Conservation (phyloP, 1,139 yeast species). For the Candida glucosophila region DNA sequence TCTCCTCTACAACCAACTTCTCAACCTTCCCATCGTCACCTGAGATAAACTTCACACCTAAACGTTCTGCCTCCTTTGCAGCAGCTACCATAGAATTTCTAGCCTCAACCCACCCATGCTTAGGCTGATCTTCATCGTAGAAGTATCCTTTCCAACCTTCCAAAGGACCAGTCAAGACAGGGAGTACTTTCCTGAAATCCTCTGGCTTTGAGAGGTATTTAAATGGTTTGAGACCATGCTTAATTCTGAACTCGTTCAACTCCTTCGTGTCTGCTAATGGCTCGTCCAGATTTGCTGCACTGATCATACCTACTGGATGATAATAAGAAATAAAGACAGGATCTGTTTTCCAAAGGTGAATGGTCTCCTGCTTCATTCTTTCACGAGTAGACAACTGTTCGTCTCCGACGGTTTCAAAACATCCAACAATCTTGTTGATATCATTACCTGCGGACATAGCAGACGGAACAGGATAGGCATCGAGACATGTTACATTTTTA, state of each 20-base stretch:
- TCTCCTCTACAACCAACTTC: conserved; percentile 3
- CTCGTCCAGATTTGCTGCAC: neutral
- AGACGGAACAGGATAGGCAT: conserved; percentile 5
- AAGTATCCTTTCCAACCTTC: conserved; percentile 2
- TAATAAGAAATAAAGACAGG: conserved; percentile 11
- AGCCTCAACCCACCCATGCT: conserved; percentile 18
- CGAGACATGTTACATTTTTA: conserved; percentile 9
- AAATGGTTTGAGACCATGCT: neutral
- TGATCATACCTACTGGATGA: conserved; percentile 7
- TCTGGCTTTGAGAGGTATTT: conserved; percentile 1
- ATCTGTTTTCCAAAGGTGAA: conserved; percentile 9
- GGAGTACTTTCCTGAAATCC: neutral
- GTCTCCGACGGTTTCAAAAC: conserved; percentile 1
- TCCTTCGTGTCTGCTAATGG: conserved; percentile 11
- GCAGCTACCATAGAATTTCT: conserved; percentile 5
- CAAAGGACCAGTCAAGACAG: conserved; percentile 1
- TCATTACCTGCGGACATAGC: conserved; percentile 7
- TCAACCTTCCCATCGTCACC: conserved; percentile 11
- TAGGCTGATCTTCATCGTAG: conserved; percentile 9
- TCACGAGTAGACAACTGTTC: conserved; percentile 3
- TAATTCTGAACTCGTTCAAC: conserved; percentile 12
- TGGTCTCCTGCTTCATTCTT: conserved; percentile 10
- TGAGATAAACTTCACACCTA: conserved; percentile 16
- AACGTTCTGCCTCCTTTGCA: conserved; percentile 2
- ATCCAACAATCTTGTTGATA: conserved; percentile 8